Conservation (phyloP, 371 early-diverging fungal species). For the Mucor saturninus region DNA sequence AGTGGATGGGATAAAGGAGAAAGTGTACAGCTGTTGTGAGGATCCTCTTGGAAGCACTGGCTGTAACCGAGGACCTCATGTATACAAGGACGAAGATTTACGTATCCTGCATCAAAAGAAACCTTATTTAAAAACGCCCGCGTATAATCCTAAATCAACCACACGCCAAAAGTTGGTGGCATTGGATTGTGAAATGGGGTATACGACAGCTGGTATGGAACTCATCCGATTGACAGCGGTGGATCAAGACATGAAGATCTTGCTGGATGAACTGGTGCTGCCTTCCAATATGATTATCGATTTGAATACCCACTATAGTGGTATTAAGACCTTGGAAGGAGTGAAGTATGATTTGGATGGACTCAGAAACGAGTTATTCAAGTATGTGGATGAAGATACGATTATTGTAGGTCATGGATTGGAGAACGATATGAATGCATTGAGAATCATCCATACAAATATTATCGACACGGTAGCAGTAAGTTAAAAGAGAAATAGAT, state of each 20-base stretch:
- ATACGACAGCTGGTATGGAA: constrained; percentile 62
- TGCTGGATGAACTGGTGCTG: constrained; percentile 61
- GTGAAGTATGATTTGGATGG: constrained; percentile 50
- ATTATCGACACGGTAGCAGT: constrained; percentile 52
- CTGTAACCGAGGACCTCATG: constrained; percentile 59
- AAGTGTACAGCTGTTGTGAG: constrained; percentile 54
- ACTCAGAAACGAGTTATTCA: constrained; percentile 45
- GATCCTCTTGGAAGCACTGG: constrained; percentile 49
- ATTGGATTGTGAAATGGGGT: constrained; percentile 59
- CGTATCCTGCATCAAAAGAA: constrained; percentile 46
- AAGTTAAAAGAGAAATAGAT: constrained; percentile 12
- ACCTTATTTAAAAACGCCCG: constrained; percentile 47
- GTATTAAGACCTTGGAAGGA: constrained; percentile 56
- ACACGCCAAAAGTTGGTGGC: constrained; percentile 33
- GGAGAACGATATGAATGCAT: constrained; percentile 57
- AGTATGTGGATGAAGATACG: constrained; percentile 44
- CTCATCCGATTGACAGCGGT: constrained; percentile 60
- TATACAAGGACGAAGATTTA: constrained; percentile 42
- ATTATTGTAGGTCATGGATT: constrained; percentile 57
- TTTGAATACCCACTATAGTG: constrained; percentile 61
- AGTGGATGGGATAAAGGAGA: constrained; percentile 46
- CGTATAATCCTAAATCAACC: background rate
- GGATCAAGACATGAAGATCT: constrained; percentile 42
- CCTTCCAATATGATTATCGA: constrained; percentile 59
- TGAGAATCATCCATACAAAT: constrained; percentile 46